Conservation (phyloP, 1,284 basidiomycete genomes). For the Austroboletus novae-zelandiae region DNA sequence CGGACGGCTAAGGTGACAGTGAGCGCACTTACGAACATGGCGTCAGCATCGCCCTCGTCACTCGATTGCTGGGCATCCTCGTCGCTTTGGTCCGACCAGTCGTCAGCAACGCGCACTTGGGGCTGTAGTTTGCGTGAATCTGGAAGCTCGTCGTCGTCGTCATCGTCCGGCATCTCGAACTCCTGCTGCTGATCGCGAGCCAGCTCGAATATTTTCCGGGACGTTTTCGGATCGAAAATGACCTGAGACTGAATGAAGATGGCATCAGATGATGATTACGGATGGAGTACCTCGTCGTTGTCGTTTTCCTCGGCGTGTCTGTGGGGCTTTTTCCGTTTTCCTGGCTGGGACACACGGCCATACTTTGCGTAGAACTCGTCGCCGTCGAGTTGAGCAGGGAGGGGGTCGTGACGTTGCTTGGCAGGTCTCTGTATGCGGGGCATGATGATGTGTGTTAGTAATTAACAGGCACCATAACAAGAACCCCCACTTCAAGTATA, state of each 20-base stretch:
- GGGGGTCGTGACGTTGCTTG: constrained; percentile 77
- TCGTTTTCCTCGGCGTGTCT: constrained; percentile 45
- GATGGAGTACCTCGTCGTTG: constrained; percentile 47
- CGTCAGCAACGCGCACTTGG: constrained; percentile 29
- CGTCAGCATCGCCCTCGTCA: constrained; percentile 53
- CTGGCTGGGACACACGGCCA: constrained; percentile 72
- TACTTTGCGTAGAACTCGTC: constrained; percentile 77
- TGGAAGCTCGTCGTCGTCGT: constrained; percentile 32
- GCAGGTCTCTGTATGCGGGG: constrained; percentile 55
- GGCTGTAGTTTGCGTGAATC: constrained; percentile 43
- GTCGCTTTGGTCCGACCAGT: constrained; percentile 50
- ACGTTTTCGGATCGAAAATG: constrained; percentile 83
- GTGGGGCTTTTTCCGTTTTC: constrained; percentile 66
- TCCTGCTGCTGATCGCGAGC: constrained; percentile 95
- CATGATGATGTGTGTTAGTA: constrained; percentile 41
- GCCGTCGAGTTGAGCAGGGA: constrained; percentile 77
- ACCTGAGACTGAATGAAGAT: constrained; percentile 43
- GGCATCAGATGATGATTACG: background rate
- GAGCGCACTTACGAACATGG: constrained; percentile 54
- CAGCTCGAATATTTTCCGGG: constrained; percentile 87
- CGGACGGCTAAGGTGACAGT: background rate
- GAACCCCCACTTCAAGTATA: too few relatives aligned
- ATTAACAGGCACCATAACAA: too few relatives aligned
- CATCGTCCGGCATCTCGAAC: constrained; percentile 55
- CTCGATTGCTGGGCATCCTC: constrained; percentile 44